These are phyloP conservation scores for Dispira parvispora DNA, from an alignment of 192 early-diverging fungal species.

Conservation along the genomic window DNA sequence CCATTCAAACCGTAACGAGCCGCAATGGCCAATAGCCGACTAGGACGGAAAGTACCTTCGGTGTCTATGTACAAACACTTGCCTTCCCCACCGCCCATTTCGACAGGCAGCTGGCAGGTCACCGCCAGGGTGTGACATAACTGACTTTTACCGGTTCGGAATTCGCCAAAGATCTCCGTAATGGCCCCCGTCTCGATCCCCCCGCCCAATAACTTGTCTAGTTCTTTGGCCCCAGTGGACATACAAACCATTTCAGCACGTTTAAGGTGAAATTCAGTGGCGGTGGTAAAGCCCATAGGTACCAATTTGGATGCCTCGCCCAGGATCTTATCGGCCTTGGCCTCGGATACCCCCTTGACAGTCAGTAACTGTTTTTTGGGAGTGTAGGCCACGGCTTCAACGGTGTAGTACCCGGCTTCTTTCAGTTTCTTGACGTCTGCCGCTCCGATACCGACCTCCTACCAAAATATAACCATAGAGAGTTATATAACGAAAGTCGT, in stretches of 20 bases:
- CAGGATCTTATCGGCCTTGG: slow-evolving; percentile 89
- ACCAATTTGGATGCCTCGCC: slow-evolving; percentile 82
- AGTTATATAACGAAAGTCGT: neutral
- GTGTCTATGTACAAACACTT: slow-evolving; percentile 95
- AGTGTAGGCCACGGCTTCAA: slow-evolving; percentile 87
- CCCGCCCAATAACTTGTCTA: slow-evolving; percentile 85
- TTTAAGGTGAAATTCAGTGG: slow-evolving; percentile 74
- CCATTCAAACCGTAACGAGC: slow-evolving; percentile 69
- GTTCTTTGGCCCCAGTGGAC: slow-evolving; percentile 76
- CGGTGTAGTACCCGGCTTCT: slow-evolving; percentile 74
- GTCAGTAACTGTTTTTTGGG: slow-evolving; percentile 69
- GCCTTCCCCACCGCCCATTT: slow-evolving; percentile 84
- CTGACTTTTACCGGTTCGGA: slow-evolving; percentile 95
- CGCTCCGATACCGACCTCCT: slow-evolving; percentile 49
- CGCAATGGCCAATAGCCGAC: slow-evolving; percentile 66
- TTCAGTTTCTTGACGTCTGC: slow-evolving; percentile 70
- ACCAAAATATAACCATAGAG: slow-evolving; percentile 1
- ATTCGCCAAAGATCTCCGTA: slow-evolving; percentile 97
- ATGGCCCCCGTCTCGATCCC: slow-evolving; percentile 94
- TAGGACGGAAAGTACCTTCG: slow-evolving; percentile 91
- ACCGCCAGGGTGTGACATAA: slow-evolving; percentile 91
- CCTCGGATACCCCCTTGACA: slow-evolving; percentile 91
- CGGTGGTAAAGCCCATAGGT: slow-evolving; percentile 91
- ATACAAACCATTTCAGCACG: slow-evolving; percentile 66
- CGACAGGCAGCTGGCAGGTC: slow-evolving; percentile 80